phyloP scores from a whole-genome alignment of 768 basidiomycete species.

The Mycena sanguinolenta region DNA sequence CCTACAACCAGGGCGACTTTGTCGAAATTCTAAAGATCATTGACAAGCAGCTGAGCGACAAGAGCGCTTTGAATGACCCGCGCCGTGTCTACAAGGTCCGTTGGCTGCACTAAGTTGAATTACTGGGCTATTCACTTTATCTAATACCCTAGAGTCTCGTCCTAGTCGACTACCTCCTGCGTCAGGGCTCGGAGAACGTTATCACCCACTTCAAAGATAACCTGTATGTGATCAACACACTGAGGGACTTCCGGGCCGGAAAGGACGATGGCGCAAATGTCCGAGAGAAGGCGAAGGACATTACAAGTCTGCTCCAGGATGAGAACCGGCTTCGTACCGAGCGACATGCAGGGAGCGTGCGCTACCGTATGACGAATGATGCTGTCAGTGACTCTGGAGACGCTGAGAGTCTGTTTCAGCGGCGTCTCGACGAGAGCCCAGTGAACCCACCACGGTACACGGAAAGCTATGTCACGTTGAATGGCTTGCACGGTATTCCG shows the following conservation, averaged over 20 bases:
- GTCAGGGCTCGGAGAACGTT: conserved; percentile 97
- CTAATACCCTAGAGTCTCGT: conserved; percentile 76
- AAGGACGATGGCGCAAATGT: conserved; percentile 99
- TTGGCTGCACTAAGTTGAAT: neutral
- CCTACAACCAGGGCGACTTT: conserved; percentile 98
- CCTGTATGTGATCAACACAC: conserved; percentile 96
- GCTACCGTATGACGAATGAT: conserved; percentile 98
- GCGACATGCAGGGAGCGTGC: conserved; percentile 88
- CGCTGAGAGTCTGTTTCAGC: too few relatives aligned
- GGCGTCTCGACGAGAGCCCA: too few relatives aligned
- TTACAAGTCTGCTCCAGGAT: conserved; percentile 93
- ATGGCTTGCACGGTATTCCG: too few relatives aligned
- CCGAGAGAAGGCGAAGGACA: conserved; percentile 97
- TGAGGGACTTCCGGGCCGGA: conserved; percentile 97
- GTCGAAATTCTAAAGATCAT: conserved; percentile 99
- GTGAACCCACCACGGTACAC: too few relatives aligned
- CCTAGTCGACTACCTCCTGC: conserved; percentile 94
- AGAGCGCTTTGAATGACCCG: conserved; percentile 99
- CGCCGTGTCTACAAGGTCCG: conserved; percentile 97
- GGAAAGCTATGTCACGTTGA: too few relatives aligned
- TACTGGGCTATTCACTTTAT: neutral
- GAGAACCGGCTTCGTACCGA: conserved; percentile 88
- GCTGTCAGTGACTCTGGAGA: too few relatives aligned
- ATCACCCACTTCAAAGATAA: conserved; percentile 99
- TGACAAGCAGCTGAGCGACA: conserved; percentile 97